A percentile compares a stretch with the other conserved stretches of the same genome.
Conservation (phyloP, 2,329 filamentous ascomycete genomes). For the Tolypocladium ophioglossoides region DNA sequence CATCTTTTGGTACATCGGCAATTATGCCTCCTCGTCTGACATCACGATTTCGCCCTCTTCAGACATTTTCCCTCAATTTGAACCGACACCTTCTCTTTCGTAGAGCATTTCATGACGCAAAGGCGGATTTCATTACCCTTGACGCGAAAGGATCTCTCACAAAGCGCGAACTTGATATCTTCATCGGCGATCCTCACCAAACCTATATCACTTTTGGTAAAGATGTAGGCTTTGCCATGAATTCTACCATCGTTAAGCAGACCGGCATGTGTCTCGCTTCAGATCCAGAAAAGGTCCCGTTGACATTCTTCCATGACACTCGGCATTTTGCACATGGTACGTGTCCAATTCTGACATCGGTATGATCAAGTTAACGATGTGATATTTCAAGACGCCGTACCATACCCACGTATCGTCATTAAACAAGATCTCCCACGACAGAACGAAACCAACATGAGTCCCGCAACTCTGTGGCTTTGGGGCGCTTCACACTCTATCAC, state of each 20-base stretch:
- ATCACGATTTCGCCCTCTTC: neutral
- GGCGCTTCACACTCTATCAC: constrained; percentile 9
- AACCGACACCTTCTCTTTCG: neutral
- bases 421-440: constrained; percentile 6
- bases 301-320: neutral
- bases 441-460: constrained; percentile 2
- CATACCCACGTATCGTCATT: constrained; percentile 7
- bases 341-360: neutral
- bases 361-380: neutral
- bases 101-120: constrained; percentile 6
- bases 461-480: constrained; percentile 10
- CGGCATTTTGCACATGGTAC: neutral
- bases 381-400: neutral
- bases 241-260: neutral
- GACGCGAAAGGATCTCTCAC: constrained; percentile 2
- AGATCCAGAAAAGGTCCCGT: neutral
- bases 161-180: constrained; percentile 4
- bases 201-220: neutral
- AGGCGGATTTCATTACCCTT: constrained; percentile 5
- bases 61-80: neutral
- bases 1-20: neutral
- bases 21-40: constrained; percentile 1
- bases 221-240: neutral
- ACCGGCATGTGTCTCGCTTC: neutral
- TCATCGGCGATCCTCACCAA: neutral